Base-by-base conservation (phyloP, 2,329 filamentous ascomycete species). In the Colletotrichum navitas region DNA sequence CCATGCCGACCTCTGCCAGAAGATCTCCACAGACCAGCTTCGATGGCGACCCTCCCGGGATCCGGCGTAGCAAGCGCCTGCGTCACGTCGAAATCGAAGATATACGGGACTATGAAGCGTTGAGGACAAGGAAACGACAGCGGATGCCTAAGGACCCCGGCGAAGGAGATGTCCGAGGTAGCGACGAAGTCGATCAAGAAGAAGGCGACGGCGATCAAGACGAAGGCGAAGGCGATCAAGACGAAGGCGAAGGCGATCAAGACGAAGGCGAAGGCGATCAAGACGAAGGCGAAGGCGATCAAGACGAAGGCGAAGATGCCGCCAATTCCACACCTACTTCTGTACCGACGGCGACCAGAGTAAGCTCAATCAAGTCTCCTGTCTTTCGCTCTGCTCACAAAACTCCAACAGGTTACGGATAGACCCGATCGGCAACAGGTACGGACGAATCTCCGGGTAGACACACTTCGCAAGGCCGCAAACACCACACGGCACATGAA, bases 41-140 rank as follows among this genome's bases (percentile, higher is more conserved):
- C 43, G 59, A 62, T 39, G n/a, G 39, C 21, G 14, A 8, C 21
- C 32, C 58, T n/a, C 14, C 58, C 3, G 49, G 47, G 18, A 43
- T 26, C 18, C 65, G 56, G 32, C 65, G 65, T 39, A 67, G 65
- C 65, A 67, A 59, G n/a, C 65, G 65, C 18, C 43, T 67, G 24
- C 36, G 41, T 10, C n/a, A 63, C 21, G 36, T 54, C 49, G 65
- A 63, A 16, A 29, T 36, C 47, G 58, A 63, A 16, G 58, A 67
- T 2, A 39, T 39, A 11, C 32, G 45, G 36, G 24, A 52, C 8
- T 60, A 26, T 32, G 49, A 55, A 29, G 36, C 59, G 18, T 51
- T 52, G 14, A 41, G 43, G 29, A 3, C 11, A 24, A 62, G 54
- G 39, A 67, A 51, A n/a, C 52, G 58, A 21, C 58, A 21, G 12